Percentiles rank a stretch among this genome's conserved stretches.
phyloP scores from a whole-genome alignment of 1,284 basidiomycete genomes.

The Chondrostereum purpureum region DNA sequence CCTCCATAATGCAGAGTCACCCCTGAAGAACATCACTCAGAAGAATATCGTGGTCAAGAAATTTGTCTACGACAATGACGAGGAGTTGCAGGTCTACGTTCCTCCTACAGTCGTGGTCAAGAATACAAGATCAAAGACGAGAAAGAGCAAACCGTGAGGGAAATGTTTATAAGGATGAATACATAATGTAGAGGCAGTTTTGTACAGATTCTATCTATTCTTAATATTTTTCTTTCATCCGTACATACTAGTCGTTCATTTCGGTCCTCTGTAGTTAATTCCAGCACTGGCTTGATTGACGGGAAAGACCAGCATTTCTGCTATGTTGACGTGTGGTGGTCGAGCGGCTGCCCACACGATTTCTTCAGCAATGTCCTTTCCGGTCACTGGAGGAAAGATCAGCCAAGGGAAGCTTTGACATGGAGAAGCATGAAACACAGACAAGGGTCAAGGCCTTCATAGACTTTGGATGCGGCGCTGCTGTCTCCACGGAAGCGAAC shows the following conservation, averaged over 20 bases:
- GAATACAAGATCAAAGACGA: constrained; percentile 42
- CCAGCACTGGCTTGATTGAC: constrained; percentile 76
- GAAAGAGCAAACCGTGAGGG: constrained; percentile 24
- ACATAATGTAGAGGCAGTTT: background rate
- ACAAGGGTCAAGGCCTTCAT: constrained; percentile 79
- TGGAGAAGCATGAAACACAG: constrained; percentile 22
- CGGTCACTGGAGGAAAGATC: constrained; percentile 49
- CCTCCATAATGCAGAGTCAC: constrained; percentile 50
- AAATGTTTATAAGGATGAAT: background rate
- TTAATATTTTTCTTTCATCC: constrained; percentile 13
- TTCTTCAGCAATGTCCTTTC: constrained; percentile 90
- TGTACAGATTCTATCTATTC: constrained; percentile 5
- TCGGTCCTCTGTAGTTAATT: constrained; percentile 46
- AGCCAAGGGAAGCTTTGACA: constrained; percentile 3
- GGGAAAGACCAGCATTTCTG: constrained; percentile 72
- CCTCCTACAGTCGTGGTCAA: constrained; percentile 33
- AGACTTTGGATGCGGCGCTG: constrained; percentile 79
- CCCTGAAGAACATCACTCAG: constrained; percentile 54
- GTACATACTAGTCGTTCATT: constrained; percentile 11
- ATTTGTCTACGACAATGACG: constrained; percentile 78
- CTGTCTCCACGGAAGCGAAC: constrained; percentile 85
- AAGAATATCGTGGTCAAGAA: constrained; percentile 73
- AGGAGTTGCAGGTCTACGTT: constrained; percentile 31
- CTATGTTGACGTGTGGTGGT: constrained; percentile 82
- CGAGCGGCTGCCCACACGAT: constrained; percentile 94